A percentile compares a stretch with the other conserved stretches of the same genome.
phyloP scores from a whole-genome alignment of 257 asterid species.

The Solanum virginianum region DNA sequence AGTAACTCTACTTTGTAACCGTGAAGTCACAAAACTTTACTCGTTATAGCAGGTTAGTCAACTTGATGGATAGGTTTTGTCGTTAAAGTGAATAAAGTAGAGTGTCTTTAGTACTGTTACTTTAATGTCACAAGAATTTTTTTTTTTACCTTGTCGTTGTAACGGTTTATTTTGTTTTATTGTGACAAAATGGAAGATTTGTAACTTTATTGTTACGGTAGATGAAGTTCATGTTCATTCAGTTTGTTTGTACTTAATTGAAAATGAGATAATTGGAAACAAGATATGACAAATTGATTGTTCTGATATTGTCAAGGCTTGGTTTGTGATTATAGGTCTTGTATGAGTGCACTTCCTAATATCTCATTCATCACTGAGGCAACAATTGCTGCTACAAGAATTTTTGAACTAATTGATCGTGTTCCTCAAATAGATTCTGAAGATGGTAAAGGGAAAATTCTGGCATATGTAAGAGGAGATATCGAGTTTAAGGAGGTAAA shows the following conservation, averaged over 20 bases:
- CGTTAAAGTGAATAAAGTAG: neutral
- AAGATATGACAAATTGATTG: neutral
- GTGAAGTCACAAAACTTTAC: neutral
- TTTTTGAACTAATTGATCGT: constrained; percentile 39
- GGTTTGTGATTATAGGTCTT: constrained; percentile 28
- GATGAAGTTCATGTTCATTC: neutral
- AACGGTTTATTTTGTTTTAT: neutral
- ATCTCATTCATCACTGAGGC: constrained; percentile 51
- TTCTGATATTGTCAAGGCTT: neutral
- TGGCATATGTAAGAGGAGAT: constrained; percentile 33
- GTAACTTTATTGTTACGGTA: neutral
- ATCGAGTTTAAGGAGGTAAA: constrained; percentile 55
- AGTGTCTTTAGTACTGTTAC: neutral
- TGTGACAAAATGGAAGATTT: neutral
- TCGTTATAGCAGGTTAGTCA: neutral
- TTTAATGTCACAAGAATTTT: neutral
- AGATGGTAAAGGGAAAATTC: constrained; percentile 26
- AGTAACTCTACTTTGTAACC: neutral
- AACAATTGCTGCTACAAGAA: constrained; percentile 31
- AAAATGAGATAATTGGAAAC: neutral
- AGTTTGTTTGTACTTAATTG: neutral
- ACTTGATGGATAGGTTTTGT: neutral
- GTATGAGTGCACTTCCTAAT: constrained; percentile 61
- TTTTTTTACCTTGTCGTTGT: neutral
- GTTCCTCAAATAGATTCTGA: constrained; percentile 40